These are phyloP conservation scores for Choiromyces venosus DNA, from an alignment of 495 filamentous ascomycete genomes.

Conservation along the genomic window DNA sequence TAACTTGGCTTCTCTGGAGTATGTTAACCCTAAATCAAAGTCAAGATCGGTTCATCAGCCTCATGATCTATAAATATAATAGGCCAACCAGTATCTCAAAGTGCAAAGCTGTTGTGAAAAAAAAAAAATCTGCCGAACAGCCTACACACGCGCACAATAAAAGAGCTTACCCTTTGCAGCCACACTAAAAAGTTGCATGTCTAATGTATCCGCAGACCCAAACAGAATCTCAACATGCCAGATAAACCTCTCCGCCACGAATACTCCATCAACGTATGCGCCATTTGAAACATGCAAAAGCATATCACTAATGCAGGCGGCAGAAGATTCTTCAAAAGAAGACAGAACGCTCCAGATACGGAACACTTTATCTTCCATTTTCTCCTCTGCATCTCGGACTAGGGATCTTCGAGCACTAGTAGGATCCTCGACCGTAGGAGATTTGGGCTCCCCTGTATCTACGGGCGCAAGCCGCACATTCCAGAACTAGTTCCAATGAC, in stretches of 20 bases:
- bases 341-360: conserved; percentile 97
- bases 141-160: conserved; percentile 3
- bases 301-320: conserved; percentile 99
- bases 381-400: conserved; percentile 79
- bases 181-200: conserved; percentile 60
- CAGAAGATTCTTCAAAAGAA: conserved; percentile 94
- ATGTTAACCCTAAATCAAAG: conserved; percentile 63
- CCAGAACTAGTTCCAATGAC: conserved; percentile 62
- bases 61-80: conserved; percentile 26
- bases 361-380: conserved; percentile 96
- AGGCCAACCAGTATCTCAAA: conserved; percentile 3
- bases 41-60: conserved; percentile 34
- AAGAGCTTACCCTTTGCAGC: conserved; percentile 65
- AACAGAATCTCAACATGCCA: conserved; percentile 93
- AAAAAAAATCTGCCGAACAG: background rate
- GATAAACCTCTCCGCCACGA: conserved; percentile 96
- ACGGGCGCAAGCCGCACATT: conserved; percentile 74
- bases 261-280: conserved; percentile 87
- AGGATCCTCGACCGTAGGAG: conserved; percentile 54
- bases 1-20: conserved; percentile 90
- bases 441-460: conserved; percentile 47
- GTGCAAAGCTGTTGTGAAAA: background rate
- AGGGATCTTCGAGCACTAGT: conserved; percentile 67
- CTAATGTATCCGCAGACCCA: conserved; percentile 76
- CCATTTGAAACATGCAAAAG: conserved; percentile 98